Base-by-base conservation (phyloP, 345 rosid species). In the Ceriops tagal region DNA sequence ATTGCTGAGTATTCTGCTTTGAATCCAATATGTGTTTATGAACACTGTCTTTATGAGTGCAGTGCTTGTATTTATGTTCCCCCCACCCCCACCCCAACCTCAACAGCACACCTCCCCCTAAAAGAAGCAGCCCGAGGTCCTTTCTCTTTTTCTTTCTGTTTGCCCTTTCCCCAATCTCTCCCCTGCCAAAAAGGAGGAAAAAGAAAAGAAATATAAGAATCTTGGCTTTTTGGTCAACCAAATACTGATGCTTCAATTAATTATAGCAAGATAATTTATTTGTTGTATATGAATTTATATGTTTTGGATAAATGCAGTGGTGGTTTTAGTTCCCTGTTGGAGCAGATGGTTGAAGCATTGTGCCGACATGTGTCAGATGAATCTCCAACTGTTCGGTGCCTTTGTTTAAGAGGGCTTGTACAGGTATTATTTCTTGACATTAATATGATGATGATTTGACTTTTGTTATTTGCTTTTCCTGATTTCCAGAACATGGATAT, bases 331-430 rank as follows among this genome's bases (percentile, higher is more conserved):
- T 84, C 98, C 61, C 77, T 88, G 5, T 81, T 93, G 85, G 97
- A 93, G 80, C 84, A 91, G 77, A 93, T 93, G 97, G 98, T 91
- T 65, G 97, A 91, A 80, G 88, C 87, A 58, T 80, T 93, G 67
- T 93, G 98, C 77, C 80, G 95, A 65, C 92, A 91, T 83, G 96
- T 88, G 19, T 93, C 98, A 64, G 98, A 93, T 79, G 98, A 89
- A 74, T 91, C 97, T 78, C 87, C 98, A 37, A 88, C 90, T 35
- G 97, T 93, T 75, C 85, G 97, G 75, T 80, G 97, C 77, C 98
- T 93, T 78, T 91, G 96, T 83, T 84, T 91, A 66, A 85, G 89
- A 80, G 98, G 98, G 79, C 80, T 93, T 66, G 98, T 89, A 70
- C 96, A 91, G 89, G 98, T 93, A 66, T 69, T 71, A 37, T 69